These are phyloP conservation scores for Entomortierella lignicola DNA, from an alignment of 192 early-diverging fungal species.

Conservation along the genomic window DNA sequence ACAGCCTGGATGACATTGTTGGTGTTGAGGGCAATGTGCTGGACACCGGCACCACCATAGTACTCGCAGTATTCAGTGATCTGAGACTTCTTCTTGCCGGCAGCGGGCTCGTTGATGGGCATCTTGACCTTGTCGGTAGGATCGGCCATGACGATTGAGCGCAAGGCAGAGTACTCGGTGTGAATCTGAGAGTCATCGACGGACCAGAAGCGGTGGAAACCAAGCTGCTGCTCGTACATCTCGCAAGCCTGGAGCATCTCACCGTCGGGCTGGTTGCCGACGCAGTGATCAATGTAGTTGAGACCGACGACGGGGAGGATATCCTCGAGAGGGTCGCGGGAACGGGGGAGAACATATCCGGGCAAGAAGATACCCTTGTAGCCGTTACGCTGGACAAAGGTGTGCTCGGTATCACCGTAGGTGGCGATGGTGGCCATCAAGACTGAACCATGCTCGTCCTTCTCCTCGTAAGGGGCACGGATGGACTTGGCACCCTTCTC, in stretches of 20 bases:
- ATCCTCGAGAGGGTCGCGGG: conserved; percentile 67
- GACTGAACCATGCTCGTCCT: conserved; percentile 89
- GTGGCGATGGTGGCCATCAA: conserved; percentile 93
- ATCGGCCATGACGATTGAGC: conserved; percentile 96
- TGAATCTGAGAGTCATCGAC: conserved; percentile 97
- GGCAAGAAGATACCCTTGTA: conserved; percentile 94
- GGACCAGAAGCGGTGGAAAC: conserved; percentile 98
- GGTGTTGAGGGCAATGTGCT: conserved; percentile 96
- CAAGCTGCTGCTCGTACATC: conserved; percentile 88
- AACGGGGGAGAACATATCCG: conserved; percentile 65
- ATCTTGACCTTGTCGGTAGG: conserved; percentile 93
- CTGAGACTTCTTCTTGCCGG: conserved; percentile 94
- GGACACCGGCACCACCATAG: conserved; percentile 86
- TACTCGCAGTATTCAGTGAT: conserved; percentile 93
- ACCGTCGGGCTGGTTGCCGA: conserved; percentile 94
- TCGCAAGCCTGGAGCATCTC: conserved; percentile 89
- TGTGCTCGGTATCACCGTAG: conserved; percentile 97
- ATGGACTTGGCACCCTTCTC: conserved; percentile 87
- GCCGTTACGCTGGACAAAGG: conserved; percentile 84
- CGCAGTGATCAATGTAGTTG: conserved; percentile 90
- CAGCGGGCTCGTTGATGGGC: conserved; percentile 97
- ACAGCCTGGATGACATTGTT: conserved; percentile 86
- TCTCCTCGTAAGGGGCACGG: conserved; percentile 81
- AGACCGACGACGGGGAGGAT: conserved; percentile 76
- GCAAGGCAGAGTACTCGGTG: conserved; percentile 94